phyloP scores from a whole-genome alignment of 495 filamentous ascomycete species.

The Annulohypoxylon moriforme region DNA sequence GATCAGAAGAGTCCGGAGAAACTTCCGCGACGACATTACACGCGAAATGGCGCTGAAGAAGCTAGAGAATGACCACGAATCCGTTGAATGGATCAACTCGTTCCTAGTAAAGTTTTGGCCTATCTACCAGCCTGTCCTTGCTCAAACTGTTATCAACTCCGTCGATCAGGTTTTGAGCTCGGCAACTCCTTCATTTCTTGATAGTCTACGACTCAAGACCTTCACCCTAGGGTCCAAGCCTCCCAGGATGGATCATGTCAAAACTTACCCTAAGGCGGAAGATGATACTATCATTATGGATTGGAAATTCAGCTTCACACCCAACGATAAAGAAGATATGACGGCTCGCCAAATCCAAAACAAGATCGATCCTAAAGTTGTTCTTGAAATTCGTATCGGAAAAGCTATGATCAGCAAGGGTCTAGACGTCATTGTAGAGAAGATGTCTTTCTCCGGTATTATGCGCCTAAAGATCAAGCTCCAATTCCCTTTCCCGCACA shows the following conservation, averaged over 20 bases:
- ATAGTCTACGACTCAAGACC: conserved; percentile 88
- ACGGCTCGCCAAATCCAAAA: conserved; percentile 89
- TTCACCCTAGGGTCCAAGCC: conserved; percentile 96
- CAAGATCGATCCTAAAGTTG: conserved; percentile 96
- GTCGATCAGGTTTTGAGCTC: conserved; percentile 96
- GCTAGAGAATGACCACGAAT: conserved; percentile 92
- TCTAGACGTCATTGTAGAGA: conserved; percentile 95
- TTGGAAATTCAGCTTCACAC: conserved; percentile 99
- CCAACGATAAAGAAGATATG: conserved; percentile 91
- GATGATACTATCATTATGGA: conserved; percentile 98
- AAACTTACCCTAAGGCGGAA: conserved; percentile 95
- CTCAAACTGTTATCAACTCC: conserved; percentile 87
- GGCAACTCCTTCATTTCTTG: conserved; percentile 89
- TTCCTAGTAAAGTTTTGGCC: conserved; percentile 99
- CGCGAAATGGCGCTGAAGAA: conserved; percentile 92
- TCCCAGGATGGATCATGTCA: conserved; percentile 94
- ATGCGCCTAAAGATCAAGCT: conserved; percentile 99
- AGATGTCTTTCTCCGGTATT: conserved; percentile 92
- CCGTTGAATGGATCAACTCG: conserved; percentile 98
- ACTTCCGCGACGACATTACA: conserved; percentile 93
- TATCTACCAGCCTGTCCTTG: conserved; percentile 94
- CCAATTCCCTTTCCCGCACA: conserved; percentile 93
- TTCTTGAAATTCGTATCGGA: conserved; percentile 90
- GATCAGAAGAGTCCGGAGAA: conserved; percentile 89
- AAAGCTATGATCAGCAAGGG: conserved; percentile 97